These are phyloP conservation scores for Ceratobasidium theobromae DNA, from an alignment of 1,284 basidiomycete species.

Conservation along the genomic window DNA sequence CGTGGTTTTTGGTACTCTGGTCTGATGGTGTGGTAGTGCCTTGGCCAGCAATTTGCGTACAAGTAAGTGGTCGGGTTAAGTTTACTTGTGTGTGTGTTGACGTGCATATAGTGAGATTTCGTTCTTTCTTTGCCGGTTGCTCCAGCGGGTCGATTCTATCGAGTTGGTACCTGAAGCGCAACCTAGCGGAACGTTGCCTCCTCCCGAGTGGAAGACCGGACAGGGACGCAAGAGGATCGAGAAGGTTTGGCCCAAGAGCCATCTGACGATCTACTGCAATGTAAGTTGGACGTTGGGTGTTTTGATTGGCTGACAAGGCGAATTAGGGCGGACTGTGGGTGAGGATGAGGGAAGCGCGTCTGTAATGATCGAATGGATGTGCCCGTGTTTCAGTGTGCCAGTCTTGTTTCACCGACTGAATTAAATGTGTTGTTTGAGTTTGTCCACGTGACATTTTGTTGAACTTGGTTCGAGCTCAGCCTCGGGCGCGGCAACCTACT, in stretches of 20 bases:
- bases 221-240: slow-evolving; percentile 50
- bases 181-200: slow-evolving; percentile 50
- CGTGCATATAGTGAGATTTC: slow-evolving; percentile 69
- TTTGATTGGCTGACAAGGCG: background rate
- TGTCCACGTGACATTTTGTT: no score
- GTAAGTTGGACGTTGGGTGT: background rate
- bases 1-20: slow-evolving; percentile 43
- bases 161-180: slow-evolving; percentile 51
- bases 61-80: slow-evolving; percentile 35
- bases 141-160: slow-evolving; percentile 58
- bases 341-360: slow-evolving; percentile 34
- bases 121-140: slow-evolving; percentile 63
- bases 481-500: no score
- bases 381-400: background rate
- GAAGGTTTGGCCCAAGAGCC: slow-evolving; percentile 53
- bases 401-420: background rate
- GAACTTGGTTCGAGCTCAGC: no score
- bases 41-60: slow-evolving; percentile 53
- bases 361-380: background rate
- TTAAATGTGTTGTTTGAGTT: background rate
- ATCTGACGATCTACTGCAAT: slow-evolving; percentile 53
- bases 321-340: slow-evolving; percentile 42
- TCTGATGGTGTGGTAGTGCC: slow-evolving; percentile 41
- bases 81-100: slow-evolving; percentile 44
- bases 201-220: slow-evolving; percentile 48